Evolutionary conservation across 2,329 filamentous ascomycete species (phyloP).

Genomic region (Thielaviopsis euricoi): DNA sequence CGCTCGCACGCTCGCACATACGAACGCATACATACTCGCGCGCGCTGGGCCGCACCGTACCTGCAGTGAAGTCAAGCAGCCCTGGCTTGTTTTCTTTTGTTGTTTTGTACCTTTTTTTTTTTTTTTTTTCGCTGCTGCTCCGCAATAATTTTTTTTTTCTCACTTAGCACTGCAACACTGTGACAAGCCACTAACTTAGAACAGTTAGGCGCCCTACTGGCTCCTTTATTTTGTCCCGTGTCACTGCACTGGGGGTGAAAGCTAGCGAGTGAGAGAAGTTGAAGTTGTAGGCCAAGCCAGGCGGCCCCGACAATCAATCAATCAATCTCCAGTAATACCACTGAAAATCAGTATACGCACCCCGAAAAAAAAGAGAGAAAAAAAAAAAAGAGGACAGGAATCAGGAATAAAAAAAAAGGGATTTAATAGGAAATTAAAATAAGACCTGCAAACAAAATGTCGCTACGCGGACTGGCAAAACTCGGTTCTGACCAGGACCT

Average conservation of each 20-base stretch:
- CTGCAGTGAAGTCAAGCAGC: neutral
- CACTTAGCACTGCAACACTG: neutral
- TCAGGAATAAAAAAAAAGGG: neutral
- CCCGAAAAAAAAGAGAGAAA: neutral
- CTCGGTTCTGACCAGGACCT: neutral
- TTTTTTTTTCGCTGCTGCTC: too few species aligned
- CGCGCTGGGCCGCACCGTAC: neutral
- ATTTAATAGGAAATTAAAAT: neutral
- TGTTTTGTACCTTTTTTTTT: constrained; percentile 15
- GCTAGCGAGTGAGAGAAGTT: too few species aligned
- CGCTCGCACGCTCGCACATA: too few species aligned
- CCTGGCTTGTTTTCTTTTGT: neutral
- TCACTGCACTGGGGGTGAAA: too few species aligned
- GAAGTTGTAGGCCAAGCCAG: neutral
- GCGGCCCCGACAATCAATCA: neutral
- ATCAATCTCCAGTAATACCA: neutral
- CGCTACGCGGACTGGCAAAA: neutral
- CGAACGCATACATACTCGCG: neutral
- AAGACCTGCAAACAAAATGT: neutral
- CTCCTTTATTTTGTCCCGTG: neutral
- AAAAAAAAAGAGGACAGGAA: neutral
- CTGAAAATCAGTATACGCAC: neutral
- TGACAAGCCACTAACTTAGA: neutral
- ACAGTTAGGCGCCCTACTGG: neutral
- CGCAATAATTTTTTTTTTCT: too few species aligned